Conservation (phyloP, 1,139 yeast species). For the Yamadazyma kanchanaburiensis region DNA sequence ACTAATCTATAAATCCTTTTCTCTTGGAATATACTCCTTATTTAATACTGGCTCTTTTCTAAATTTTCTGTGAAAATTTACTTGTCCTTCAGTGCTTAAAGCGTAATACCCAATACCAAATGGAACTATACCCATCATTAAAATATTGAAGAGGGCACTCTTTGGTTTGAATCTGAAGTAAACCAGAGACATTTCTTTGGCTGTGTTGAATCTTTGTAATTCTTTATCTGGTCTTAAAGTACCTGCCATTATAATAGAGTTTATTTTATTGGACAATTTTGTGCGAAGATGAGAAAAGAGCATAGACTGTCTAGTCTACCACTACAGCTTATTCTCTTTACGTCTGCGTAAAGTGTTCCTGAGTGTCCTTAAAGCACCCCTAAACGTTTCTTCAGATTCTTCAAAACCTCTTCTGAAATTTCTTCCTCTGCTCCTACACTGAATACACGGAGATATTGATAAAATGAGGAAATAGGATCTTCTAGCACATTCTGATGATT, state of each 20-base stretch:
- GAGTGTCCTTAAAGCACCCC: too few relatives aligned
- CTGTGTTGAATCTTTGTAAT: conserved; percentile 41
- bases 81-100: conserved; percentile 37
- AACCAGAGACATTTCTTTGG: conserved; percentile 41
- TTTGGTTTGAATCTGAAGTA: conserved; percentile 44
- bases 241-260: conserved; percentile 32
- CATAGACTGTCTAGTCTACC: too few relatives aligned
- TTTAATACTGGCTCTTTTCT: conserved; percentile 36
- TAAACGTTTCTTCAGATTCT: too few relatives aligned
- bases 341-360: too few relatives aligned
- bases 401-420: too few relatives aligned
- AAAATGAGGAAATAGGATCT: too few relatives aligned
- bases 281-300: too few relatives aligned
- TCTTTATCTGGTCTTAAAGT: conserved; percentile 46
- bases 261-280: conserved; percentile 9
- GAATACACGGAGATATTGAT: too few relatives aligned
- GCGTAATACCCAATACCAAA: conserved; percentile 34
- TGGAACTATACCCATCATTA: conserved; percentile 40
- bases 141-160: conserved; percentile 32
- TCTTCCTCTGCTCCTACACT: too few relatives aligned
- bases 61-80: conserved; percentile 29
- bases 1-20: conserved; percentile 35
- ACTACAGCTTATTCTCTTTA: too few relatives aligned
- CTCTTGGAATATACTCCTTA: conserved; percentile 44
- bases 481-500: too few relatives aligned